Percentiles rank a stretch among this genome's conserved stretches.
Evolutionary conservation across 2,329 filamentous ascomycete species (phyloP).

Genomic region (Dactylellina drechsleri): DNA sequence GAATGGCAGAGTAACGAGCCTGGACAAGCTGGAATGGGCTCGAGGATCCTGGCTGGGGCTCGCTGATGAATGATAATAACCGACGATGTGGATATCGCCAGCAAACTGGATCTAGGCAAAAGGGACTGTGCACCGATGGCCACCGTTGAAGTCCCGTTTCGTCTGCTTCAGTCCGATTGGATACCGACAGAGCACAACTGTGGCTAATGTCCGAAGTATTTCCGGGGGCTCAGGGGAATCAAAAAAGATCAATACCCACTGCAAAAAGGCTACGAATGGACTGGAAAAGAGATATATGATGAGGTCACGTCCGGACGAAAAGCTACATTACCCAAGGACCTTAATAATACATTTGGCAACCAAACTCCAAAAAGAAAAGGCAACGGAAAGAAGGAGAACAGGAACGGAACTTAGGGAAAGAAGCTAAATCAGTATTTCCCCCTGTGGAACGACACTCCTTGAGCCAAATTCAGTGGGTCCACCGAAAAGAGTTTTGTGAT

Average conservation of each 20-base stretch:
- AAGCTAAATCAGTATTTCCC: too few relatives aligned
- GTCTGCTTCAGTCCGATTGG: constrained; percentile 22
- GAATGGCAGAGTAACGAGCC: constrained; percentile 30
- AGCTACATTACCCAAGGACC: neutral
- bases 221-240: constrained; percentile 6
- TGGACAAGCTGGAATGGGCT: constrained; percentile 31
- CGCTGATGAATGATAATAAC: constrained; percentile 37
- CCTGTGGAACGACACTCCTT: neutral
- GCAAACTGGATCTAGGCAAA: constrained; percentile 20
- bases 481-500: neutral
- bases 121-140: constrained; percentile 31
- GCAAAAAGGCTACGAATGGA: constrained; percentile 11
- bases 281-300: neutral
- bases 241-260: neutral
- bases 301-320: constrained; percentile 30
- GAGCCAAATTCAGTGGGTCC: neutral
- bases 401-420: neutral
- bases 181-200: constrained; percentile 26
- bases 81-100: constrained; percentile 42
- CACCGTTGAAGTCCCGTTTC: constrained; percentile 15
- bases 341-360: neutral
- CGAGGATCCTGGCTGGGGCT: constrained; percentile 28
- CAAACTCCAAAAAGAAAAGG: neutral
- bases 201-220: constrained; percentile 45
- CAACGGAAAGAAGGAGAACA: constrained; percentile 10